A percentile compares a stretch with the other conserved stretches of the same genome.
Evolutionary conservation across 345 rosid genomes (phyloP).

Genomic region (Lepidium didymum): DNA sequence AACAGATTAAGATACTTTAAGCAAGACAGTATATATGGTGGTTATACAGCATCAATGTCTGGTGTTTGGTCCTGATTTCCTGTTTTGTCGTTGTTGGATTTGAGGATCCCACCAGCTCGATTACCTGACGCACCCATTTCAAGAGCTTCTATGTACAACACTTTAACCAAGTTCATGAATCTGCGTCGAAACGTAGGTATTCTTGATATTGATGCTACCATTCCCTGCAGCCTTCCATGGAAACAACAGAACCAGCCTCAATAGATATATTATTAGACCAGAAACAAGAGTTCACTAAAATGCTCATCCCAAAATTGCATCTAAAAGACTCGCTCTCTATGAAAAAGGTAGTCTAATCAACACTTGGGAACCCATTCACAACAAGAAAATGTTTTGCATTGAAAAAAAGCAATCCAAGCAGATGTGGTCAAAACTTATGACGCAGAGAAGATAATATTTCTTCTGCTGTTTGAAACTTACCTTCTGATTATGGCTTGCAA

Average conservation of each 20-base stretch:
- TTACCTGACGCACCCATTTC: slow-evolving; percentile 38
- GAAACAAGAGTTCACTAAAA: neutral
- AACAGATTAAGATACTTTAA: neutral
- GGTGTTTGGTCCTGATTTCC: neutral
- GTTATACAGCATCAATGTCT: slow-evolving; percentile 7
- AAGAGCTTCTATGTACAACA: slow-evolving; percentile 49
- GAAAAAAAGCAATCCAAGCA: neutral
- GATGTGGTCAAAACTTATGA: neutral
- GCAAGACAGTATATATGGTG: no score
- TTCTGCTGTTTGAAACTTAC: slow-evolving; percentile 25
- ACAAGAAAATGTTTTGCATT: neutral
- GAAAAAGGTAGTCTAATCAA: neutral
- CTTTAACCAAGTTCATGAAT: slow-evolving; percentile 54
- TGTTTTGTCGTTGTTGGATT: neutral
- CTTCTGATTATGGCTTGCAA: slow-evolving; percentile 78
- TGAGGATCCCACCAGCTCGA: slow-evolving; percentile 35
- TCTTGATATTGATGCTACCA: slow-evolving; percentile 63
- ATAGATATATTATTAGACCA: neutral
- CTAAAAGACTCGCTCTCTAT: neutral
- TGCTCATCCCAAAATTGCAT: neutral
- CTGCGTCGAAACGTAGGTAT: slow-evolving; percentile 67
- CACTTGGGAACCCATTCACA: neutral
- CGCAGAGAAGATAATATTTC: neutral
- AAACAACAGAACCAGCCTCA: neutral
- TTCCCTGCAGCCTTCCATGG: slow-evolving; percentile 55